phyloP scores from a whole-genome alignment of 1,284 basidiomycete species.

The Amylostereum areolatum region DNA sequence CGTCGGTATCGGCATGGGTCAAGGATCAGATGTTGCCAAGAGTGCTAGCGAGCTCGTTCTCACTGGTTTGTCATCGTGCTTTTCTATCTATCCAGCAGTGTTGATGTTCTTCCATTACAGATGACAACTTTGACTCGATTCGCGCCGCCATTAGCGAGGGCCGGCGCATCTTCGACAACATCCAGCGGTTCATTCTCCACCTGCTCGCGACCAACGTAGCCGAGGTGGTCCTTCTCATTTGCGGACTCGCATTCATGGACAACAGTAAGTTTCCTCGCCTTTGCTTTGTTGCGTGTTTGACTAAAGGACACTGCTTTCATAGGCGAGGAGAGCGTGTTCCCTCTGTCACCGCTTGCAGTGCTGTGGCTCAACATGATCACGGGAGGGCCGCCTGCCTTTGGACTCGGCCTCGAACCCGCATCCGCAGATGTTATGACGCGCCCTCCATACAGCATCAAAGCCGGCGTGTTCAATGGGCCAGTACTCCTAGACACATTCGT shows the following conservation, averaged over 20 bases:
- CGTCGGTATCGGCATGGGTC: slow-evolving; percentile 69
- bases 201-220: slow-evolving; percentile 55
- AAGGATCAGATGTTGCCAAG: slow-evolving; percentile 67
- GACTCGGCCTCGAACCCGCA: slow-evolving; percentile 54
- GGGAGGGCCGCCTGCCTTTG: slow-evolving; percentile 51
- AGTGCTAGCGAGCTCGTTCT: slow-evolving; percentile 58
- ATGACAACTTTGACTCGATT: slow-evolving; percentile 73
- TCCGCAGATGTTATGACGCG: slow-evolving; percentile 52
- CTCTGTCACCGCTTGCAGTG: slow-evolving; percentile 60
- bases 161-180: slow-evolving; percentile 41
- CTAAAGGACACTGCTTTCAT: background rate
- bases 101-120: background rate
- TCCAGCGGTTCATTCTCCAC: slow-evolving; percentile 40
- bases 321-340: slow-evolving; percentile 43
- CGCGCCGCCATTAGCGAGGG: slow-evolving; percentile 64
- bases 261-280: slow-evolving; percentile 33
- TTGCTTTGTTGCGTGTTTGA: background rate
- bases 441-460: slow-evolving; percentile 43
- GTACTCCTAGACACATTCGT: slow-evolving; percentile 49
- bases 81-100: background rate
- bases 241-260: slow-evolving; percentile 67
- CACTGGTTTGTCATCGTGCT: slow-evolving; percentile 26
- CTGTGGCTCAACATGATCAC: slow-evolving; percentile 54
- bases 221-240: slow-evolving; percentile 52
- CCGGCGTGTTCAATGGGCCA: slow-evolving; percentile 45